Evolutionary conservation across 345 rosid genomes (phyloP), one percentile per base, ranked within the genome.

Genomic region (Combretum micranthum): DNA sequence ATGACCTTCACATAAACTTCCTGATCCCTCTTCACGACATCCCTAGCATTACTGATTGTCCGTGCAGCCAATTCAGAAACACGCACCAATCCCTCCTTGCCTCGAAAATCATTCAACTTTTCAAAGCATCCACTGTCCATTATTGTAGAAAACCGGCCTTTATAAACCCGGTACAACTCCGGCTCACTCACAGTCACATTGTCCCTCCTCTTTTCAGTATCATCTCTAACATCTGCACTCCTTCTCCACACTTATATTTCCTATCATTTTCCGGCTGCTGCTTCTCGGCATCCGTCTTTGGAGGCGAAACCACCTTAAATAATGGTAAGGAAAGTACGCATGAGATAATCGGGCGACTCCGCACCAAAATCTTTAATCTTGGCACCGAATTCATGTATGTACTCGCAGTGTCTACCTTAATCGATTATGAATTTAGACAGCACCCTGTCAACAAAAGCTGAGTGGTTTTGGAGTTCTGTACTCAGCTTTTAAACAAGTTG

Each of bases 341-440:
- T 93, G 60, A 92, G 83, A 67, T 86, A 92, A 67, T 92, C 98
- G 0, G 98, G 95, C 81, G 88, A 70, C 62, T 88, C 95, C 2
- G 95, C 96, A 0, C 90, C 97, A 32, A 73, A 73, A 22, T 80
- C 72, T 81, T 86, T 88, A 50, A 92, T 66, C 69, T 77, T 78
- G 59, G 74, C 51, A 58, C 86, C 88, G 59, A 92, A 86, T 49
- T 86, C 88, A 12, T 83, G 93, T 4, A 83, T 86, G 4, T 84
- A 72, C 56, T 69, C 75, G 44, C 88, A 83, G n/a, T 55, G 52
- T 8, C 77, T 78, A 39, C 91, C 91, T 59, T 79, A 54, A 50
- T 92, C 90, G 68, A 84, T 88, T 18, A 91, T 75, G 67, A 75
- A 92, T 63, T 86, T 95, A 9, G 93, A 95, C 48, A 88, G 56